These are phyloP conservation scores for Fennellomyces sp. DNA, from an alignment of 371 early-diverging fungal genomes.

Conservation along the genomic window DNA sequence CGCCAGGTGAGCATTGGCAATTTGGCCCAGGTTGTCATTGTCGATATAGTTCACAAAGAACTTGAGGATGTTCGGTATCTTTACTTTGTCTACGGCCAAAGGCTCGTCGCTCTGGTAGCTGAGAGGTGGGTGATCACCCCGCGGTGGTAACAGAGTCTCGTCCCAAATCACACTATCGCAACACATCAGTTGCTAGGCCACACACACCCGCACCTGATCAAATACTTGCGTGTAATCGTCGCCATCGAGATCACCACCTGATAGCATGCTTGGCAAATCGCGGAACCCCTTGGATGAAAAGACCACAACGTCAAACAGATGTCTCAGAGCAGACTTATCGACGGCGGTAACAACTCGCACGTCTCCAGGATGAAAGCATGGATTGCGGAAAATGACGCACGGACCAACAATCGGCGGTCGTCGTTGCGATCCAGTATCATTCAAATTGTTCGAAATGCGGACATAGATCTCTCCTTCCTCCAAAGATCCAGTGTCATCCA, in stretches of 20 bases:
- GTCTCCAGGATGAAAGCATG: slow-evolving; percentile 88
- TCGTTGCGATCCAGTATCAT: neutral
- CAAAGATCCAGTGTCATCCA: slow-evolving; percentile 76
- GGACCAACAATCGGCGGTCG: slow-evolving; percentile 44
- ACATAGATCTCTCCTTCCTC: slow-evolving; percentile 74
- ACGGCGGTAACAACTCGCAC: slow-evolving; percentile 71
- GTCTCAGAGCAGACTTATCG: slow-evolving; percentile 55
- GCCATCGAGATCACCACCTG: slow-evolving; percentile 90
- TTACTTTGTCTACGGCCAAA: slow-evolving; percentile 24
- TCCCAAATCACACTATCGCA: slow-evolving; percentile 70
- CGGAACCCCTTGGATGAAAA: slow-evolving; percentile 76
- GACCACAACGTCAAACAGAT: slow-evolving; percentile 77
- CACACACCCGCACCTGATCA: neutral
- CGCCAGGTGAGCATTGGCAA: slow-evolving; percentile 77
- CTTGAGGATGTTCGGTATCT: slow-evolving; percentile 54
- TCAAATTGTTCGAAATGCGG: slow-evolving; percentile 40
- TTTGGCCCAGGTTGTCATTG: slow-evolving; percentile 75
- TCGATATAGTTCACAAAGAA: slow-evolving; percentile 79
- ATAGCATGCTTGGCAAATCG: slow-evolving; percentile 77
- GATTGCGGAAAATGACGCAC: slow-evolving; percentile 71
- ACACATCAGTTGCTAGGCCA: too few relatives aligned
- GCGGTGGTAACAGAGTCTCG: slow-evolving; percentile 54
- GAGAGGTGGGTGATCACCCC: slow-evolving; percentile 57
- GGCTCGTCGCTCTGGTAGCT: slow-evolving; percentile 52
- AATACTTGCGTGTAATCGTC: slow-evolving; percentile 67